These are phyloP conservation scores for Neocucurbitaria cava DNA, from an alignment of 2,329 filamentous ascomycete species.

Conservation along the genomic window DNA sequence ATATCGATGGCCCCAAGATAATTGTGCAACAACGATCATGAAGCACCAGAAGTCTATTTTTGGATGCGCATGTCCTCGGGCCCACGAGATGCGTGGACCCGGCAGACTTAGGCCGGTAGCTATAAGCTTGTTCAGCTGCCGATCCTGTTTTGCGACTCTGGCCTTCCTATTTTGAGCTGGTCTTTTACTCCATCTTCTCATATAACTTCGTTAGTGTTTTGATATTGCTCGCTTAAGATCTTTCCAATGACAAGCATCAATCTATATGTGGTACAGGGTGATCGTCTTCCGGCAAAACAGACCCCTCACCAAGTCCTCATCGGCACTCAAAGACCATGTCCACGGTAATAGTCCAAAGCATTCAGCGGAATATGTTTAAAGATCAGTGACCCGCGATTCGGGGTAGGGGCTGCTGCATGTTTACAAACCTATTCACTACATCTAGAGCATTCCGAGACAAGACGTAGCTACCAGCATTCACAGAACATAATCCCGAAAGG, in stretches of 20 bases:
- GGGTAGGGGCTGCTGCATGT: neutral
- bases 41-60: too few relatives aligned
- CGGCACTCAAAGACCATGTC: neutral
- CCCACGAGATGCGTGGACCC: too few relatives aligned
- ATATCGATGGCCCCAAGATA: too few relatives aligned
- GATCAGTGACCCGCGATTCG: neutral
- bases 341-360: neutral
- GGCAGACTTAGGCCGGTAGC: neutral
- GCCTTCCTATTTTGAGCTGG: neutral
- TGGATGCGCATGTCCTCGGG: too few relatives aligned
- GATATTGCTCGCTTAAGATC: slow-evolving; percentile 18
- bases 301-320: slow-evolving; percentile 3
- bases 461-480: neutral
- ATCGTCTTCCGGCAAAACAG: slow-evolving; percentile 16
- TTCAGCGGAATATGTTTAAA: neutral
- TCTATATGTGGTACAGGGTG: slow-evolving; percentile 10
- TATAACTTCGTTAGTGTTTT: neutral
- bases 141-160: neutral
- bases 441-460: neutral
- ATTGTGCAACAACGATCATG: too few relatives aligned
- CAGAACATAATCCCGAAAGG: neutral
- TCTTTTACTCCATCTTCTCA: neutral
- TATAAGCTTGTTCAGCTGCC: neutral
- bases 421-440: neutral
- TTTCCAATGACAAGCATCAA: slow-evolving; percentile 28